These are phyloP conservation scores for Candida smagusa DNA, from an alignment of 1,139 yeast species.

Conservation along the genomic window DNA sequence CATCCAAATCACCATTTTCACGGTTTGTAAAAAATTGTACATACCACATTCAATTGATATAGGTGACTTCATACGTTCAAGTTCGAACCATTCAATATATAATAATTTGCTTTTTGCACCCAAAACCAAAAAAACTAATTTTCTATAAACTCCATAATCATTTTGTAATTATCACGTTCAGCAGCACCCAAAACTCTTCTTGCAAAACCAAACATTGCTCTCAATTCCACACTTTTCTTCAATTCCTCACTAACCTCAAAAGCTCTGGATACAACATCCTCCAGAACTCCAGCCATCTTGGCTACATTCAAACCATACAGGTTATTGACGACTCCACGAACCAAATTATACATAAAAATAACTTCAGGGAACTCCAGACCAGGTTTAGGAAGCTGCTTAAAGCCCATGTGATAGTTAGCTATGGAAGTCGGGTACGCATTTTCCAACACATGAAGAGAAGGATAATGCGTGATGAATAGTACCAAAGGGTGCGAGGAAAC, in stretches of 20 bases:
- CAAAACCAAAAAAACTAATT: no score
- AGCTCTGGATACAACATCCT: constrained; percentile 49
- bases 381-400: constrained; percentile 37
- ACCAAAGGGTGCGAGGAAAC: constrained; percentile 50
- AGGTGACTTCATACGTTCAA: no score
- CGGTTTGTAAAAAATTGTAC: no score
- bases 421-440: constrained; percentile 37
- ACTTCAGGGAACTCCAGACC: constrained; percentile 39
- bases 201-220: constrained; percentile 25
- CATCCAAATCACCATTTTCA: no score
- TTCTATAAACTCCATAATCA: no score
- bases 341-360: constrained; percentile 62
- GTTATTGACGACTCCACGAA: constrained; percentile 55
- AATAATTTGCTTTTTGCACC: no score
- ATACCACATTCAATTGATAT: no score
- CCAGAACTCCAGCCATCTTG: constrained; percentile 60
- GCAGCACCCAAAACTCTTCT: constrained; percentile 16
- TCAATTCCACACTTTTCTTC: constrained; percentile 30
- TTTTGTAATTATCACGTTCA: no score
- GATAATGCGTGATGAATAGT: constrained; percentile 85
- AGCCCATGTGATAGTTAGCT: constrained; percentile 75
- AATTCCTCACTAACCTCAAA: constrained; percentile 40
- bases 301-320: constrained; percentile 84
- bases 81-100: no score
- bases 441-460: constrained; percentile 60